These are phyloP conservation scores for Backusella morwellensis DNA, from an alignment of 192 early-diverging fungal genomes.

Conservation along the genomic window DNA sequence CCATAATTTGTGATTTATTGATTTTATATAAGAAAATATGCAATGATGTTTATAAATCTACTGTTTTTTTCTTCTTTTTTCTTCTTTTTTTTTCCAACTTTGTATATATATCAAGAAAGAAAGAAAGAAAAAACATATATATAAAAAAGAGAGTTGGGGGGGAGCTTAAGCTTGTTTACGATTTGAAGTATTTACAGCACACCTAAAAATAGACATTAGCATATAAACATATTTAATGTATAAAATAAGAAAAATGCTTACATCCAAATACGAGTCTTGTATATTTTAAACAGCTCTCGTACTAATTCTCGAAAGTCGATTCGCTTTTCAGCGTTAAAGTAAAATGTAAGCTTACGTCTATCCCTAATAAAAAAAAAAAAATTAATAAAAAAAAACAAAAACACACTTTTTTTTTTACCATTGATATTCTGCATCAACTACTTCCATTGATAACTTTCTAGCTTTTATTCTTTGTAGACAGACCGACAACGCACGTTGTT, in stretches of 20 bases:
- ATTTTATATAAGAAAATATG: neutral
- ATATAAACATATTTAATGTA: neutral
- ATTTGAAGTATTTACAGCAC: constrained; percentile 8
- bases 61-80: neutral
- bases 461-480: constrained; percentile 87
- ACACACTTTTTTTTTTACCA: constrained; percentile 39
- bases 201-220: neutral
- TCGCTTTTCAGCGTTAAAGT: constrained; percentile 90
- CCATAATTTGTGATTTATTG: neutral
- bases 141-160: neutral
- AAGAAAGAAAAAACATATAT: neutral
- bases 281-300: constrained; percentile 93
- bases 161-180: neutral
- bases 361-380: constrained; percentile 58
- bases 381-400: neutral
- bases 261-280: constrained; percentile 99
- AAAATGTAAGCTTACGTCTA: constrained; percentile 95
- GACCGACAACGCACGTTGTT: constrained; percentile 80
- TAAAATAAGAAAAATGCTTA: constrained; percentile 19
- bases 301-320: constrained; percentile 98
- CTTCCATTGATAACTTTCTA: constrained; percentile 89
- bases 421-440: constrained; percentile 96
- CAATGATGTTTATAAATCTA: neutral
- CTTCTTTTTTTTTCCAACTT: neutral
- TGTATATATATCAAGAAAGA: neutral